Percentiles rank a stretch among this genome's conserved stretches.
Evolutionary conservation across 176 grass and related monocot genomes (phyloP).

Genomic region (Melocanna baccifera): DNA sequence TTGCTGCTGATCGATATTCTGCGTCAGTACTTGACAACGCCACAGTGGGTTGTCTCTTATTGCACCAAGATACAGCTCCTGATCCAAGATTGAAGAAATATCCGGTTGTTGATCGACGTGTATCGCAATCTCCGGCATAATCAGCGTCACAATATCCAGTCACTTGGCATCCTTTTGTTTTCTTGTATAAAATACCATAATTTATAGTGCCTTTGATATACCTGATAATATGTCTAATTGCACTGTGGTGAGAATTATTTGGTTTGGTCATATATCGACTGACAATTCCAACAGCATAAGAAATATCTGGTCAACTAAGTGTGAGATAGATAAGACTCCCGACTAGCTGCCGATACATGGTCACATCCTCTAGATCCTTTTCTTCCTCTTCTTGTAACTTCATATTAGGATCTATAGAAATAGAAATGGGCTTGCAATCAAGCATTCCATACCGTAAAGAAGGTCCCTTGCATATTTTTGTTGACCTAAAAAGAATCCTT

Average conservation of each 20-base stretch:
- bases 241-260: not conserved
- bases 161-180: not conserved
- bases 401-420: not conserved
- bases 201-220: no score
- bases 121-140: not conserved
- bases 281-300: not conserved
- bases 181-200: not conserved
- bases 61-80: no score
- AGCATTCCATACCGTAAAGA: no score
- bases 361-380: not conserved
- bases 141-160: not conserved
- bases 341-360: not conserved
- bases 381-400: not conserved
- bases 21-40: no score
- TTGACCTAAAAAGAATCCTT: not conserved
- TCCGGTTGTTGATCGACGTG: no score
- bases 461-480: no score
- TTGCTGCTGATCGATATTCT: no score
- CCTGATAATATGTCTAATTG: not conserved
- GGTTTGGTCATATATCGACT: not conserved
- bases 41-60: no score
- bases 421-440: no score
- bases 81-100: no score
- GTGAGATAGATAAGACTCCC: not conserved
- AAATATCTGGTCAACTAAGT: not conserved